Evolutionary conservation across 305 asterid genomes (phyloP).

Genomic region (Lippia alba): DNA sequence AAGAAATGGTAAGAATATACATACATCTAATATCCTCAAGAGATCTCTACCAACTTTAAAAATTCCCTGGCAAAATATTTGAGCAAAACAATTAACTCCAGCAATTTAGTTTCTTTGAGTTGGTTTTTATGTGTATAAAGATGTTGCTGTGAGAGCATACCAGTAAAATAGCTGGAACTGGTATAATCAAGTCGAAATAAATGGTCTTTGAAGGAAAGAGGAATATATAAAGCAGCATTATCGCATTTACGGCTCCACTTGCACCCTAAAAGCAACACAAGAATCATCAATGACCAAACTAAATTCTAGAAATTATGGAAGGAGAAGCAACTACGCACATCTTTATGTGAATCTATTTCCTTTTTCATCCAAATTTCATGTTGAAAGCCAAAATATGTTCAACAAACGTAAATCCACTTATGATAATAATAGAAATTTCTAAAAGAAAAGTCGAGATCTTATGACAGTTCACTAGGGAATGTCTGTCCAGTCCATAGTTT

Average conservation of each 20-base stretch:
- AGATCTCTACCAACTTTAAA: conserved; percentile 72
- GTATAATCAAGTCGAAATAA: conserved; percentile 62
- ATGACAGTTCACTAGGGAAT: not conserved
- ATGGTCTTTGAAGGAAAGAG: conserved; percentile 71
- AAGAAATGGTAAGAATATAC: not conserved
- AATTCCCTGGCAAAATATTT: conserved; percentile 61
- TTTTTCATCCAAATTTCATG: not conserved
- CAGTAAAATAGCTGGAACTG: conserved; percentile 85
- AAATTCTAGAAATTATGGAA: conserved; percentile 16
- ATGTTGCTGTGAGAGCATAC: conserved; percentile 40
- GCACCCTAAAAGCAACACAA: conserved; percentile 72
- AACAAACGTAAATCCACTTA: not conserved
- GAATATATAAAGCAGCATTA: conserved; percentile 88
- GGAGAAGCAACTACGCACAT: conserved; percentile 5
- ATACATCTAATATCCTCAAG: conserved; percentile 71
- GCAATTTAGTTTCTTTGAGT: conserved; percentile 1
- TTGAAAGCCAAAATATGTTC: not conserved
- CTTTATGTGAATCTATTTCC: not conserved
- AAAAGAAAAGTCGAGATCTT: not conserved
- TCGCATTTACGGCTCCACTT: conserved; percentile 94
- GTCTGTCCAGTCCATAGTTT: not conserved
- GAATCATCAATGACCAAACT: conserved; percentile 26
- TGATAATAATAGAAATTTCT: not conserved
- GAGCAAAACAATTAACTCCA: conserved; percentile 9
- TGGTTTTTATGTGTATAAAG: not conserved